These are phyloP conservation scores for Terana coerulea DNA, from an alignment of 768 basidiomycete genomes.

Conservation along the genomic window DNA sequence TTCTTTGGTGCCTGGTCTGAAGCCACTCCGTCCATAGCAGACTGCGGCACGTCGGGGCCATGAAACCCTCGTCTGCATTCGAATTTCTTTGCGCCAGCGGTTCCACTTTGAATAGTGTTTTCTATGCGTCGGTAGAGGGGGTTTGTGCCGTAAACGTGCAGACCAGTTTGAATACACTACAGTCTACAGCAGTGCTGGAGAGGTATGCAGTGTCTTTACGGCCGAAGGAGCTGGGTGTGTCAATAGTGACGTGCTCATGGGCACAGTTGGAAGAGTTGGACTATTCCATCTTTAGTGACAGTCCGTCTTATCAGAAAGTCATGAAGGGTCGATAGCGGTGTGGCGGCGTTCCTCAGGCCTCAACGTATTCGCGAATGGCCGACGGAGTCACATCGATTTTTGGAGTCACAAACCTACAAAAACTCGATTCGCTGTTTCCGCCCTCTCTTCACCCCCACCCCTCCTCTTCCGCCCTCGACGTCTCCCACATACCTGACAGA, in stretches of 20 bases:
- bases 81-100: too few species aligned
- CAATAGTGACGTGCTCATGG: constrained; percentile 5
- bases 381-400: neutral
- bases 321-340: constrained; percentile 7
- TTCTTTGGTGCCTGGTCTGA: too few species aligned
- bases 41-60: too few species aligned
- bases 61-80: too few species aligned
- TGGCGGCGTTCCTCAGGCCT: too few species aligned
- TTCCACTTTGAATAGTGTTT: too few species aligned
- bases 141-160: too few species aligned
- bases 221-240: neutral
- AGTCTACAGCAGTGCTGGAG: neutral
- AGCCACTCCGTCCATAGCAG: too few species aligned
- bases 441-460: neutral
- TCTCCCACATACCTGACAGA: too few species aligned
- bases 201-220: too few species aligned
- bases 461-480: neutral
- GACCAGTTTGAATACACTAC: neutral
- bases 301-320: neutral
- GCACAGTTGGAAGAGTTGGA: neutral
- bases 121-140: too few species aligned
- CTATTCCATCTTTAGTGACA: constrained; percentile 3
- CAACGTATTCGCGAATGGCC: too few species aligned
- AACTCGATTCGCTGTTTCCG: neutral
- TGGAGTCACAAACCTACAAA: neutral